Percentiles rank a stretch among this genome's conserved stretches.
phyloP scores from a whole-genome alignment of 768 basidiomycete species.

The Kwoniella heveanensis region DNA sequence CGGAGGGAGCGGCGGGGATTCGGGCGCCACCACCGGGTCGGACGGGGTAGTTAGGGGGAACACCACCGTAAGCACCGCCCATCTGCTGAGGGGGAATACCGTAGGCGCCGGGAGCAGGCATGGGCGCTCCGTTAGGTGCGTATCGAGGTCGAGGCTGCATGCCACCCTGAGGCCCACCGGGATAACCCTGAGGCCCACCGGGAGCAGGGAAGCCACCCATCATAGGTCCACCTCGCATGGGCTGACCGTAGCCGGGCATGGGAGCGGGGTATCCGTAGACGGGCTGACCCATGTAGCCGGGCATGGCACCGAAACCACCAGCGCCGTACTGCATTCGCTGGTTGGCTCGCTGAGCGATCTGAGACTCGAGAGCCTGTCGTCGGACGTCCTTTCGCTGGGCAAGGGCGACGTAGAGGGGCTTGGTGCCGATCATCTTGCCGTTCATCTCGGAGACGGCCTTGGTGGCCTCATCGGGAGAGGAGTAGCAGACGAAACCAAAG shows the following conservation, averaged over 20 bases:
- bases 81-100: conserved; percentile 34
- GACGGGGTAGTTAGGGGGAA: conserved; percentile 45
- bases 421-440: conserved; percentile 99
- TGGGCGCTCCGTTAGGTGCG: conserved; percentile 70
- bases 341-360: conserved; percentile 90
- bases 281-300: conserved; percentile 72
- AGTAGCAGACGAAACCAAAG: conserved; percentile 99
- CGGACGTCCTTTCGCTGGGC: conserved; percentile 98
- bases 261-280: conserved; percentile 76
- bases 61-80: conserved; percentile 30
- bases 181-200: conserved; percentile 66
- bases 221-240: conserved; percentile 62
- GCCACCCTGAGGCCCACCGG: conserved; percentile 68
- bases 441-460: conserved; percentile 99
- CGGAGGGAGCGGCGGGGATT: conserved; percentile 63
- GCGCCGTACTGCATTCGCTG: conserved; percentile 96
- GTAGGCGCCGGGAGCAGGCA: conserved; percentile 59
- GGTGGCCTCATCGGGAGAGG: conserved; percentile 95
- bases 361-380: conserved; percentile 96
- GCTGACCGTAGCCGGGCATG: conserved; percentile 76
- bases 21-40: conserved; percentile 45
- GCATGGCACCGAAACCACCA: conserved; percentile 63
- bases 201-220: conserved; percentile 58
- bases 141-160: conserved; percentile 62
- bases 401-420: conserved; percentile 97